Base-by-base conservation (phyloP, 1,284 basidiomycete species). In the Ceraceosorus guamensis region DNA sequence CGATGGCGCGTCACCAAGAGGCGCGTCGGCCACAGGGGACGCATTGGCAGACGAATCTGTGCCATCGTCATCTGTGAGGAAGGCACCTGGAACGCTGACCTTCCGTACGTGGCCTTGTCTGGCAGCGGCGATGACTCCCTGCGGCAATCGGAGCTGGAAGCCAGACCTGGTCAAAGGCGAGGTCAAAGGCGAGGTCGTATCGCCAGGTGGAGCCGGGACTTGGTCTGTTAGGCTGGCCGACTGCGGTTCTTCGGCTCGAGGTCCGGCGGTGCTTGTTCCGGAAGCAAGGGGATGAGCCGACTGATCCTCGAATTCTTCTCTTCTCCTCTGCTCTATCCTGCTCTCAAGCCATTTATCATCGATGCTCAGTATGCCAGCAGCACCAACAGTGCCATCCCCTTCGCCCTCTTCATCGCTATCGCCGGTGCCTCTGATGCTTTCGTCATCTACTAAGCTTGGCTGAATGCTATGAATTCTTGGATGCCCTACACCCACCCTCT, bases 391-490 rank as follows among this genome's bases (percentile, higher is more conserved):
- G 10, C 39, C 39, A 10, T 43, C 10, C 34, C 13, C 49, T 10
- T 35, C 49, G 10, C 39, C 49, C 6, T 50, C 34, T 13, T 43
- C 34, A 10, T 50, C 43, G 6, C 48, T 46, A 30, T 53, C 44
- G 24, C 45, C n/a, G 32, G 8, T 34, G 10, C 24, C 33, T 30
- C 32, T 45, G 24, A 53, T 50, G 39, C 52, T 53, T n/a, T 53
- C 52, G 33, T 53, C 45, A 43, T 53, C 52, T 3, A 53, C 45
- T 7, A 53, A 46, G 37, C 52, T 53, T 3, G 52, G 52, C 35
- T 53, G 39, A 14, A 53, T 14, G 39, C 32, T 34, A 32, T 53
- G 52, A 14, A 53, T 53, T 4, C 44, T 14, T 24, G 7, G n/a
- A 24, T n/a, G 44, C 6, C 18, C 6, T 7, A 24, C n/a, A 14